Evolutionary conservation across 2,329 filamentous ascomycete genomes (phyloP).

Genomic region (Neurospora crassa): DNA sequence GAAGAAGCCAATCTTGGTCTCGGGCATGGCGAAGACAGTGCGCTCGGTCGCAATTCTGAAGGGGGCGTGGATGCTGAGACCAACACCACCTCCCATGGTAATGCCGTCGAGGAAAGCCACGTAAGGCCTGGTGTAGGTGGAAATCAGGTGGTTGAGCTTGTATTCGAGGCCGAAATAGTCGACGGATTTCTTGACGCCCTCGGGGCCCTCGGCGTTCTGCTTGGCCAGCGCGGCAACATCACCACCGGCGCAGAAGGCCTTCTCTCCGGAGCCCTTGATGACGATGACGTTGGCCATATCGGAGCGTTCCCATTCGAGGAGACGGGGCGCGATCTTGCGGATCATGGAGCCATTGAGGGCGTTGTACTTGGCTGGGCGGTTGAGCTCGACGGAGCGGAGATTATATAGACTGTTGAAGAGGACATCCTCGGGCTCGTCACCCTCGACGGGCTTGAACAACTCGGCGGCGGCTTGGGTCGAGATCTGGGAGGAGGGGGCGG

Average conservation of each 20-base stretch:
- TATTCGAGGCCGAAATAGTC: constrained; percentile 95
- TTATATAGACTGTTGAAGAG: constrained; percentile 85
- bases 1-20: constrained; percentile 98
- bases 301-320: constrained; percentile 92
- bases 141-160: constrained; percentile 88
- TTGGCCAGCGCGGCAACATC: constrained; percentile 74
- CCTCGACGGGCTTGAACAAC: constrained; percentile 45
- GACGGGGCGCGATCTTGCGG: constrained; percentile 79
- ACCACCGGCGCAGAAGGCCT: constrained; percentile 84
- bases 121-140: constrained; percentile 87
- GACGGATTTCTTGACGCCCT: constrained; percentile 64
- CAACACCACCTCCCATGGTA: constrained; percentile 97
- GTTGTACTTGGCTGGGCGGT: constrained; percentile 86
- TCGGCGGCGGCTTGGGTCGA: constrained; percentile 22
- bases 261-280: constrained; percentile 79
- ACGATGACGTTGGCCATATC: constrained; percentile 88
- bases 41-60: constrained; percentile 94
- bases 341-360: constrained; percentile 91
- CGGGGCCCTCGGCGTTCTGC: constrained; percentile 56
- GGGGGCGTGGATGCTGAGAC: constrained; percentile 86
- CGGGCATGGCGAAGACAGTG: constrained; percentile 95
- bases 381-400: constrained; percentile 85
- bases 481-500: constrained; percentile 25
- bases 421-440: constrained; percentile 80
- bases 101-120: constrained; percentile 95